Evolutionary conservation across 768 basidiomycete species (phyloP).

Genomic region (Strobilomyces echinocephalus): DNA sequence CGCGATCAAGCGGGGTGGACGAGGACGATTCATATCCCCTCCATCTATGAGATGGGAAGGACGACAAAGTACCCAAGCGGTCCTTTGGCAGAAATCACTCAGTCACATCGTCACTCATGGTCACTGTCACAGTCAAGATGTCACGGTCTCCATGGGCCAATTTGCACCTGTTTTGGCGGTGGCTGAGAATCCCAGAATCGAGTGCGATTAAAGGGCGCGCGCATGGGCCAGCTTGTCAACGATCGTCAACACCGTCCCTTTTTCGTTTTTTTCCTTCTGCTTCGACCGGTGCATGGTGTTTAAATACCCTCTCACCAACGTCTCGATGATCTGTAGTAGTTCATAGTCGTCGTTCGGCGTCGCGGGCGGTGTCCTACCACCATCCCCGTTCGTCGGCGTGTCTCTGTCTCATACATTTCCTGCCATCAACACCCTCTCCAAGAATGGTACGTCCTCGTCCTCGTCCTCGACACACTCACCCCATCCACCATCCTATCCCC

Average conservation of each 20-base stretch:
- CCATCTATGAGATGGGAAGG: too few relatives aligned
- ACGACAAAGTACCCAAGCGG: slow-evolving; percentile 2
- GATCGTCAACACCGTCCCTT: slow-evolving; percentile 50
- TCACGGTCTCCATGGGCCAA: neutral
- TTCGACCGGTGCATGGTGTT: slow-evolving; percentile 42
- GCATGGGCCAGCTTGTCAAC: slow-evolving; percentile 39
- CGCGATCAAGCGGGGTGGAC: too few relatives aligned
- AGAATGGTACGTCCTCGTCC: slow-evolving; percentile 40
- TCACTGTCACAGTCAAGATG: slow-evolving; percentile 8
- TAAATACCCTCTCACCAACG: slow-evolving; percentile 36
- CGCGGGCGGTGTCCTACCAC: slow-evolving; percentile 51
- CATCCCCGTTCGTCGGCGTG: slow-evolving; percentile 34
- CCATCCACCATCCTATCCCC: neutral
- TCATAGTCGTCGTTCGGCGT: slow-evolving; percentile 51
- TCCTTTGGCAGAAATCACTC: slow-evolving; percentile 32
- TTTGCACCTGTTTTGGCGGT: slow-evolving; percentile 25
- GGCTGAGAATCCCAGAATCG: slow-evolving; percentile 18
- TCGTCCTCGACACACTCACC: neutral
- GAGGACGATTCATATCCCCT: too few relatives aligned
- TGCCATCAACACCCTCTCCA: slow-evolving; percentile 11
- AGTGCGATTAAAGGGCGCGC: slow-evolving; percentile 26
- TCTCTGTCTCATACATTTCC: slow-evolving; percentile 5
- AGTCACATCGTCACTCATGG: slow-evolving; percentile 9
- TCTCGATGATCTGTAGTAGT: slow-evolving; percentile 25
- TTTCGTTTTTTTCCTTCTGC: too few relatives aligned